phyloP scores from a whole-genome alignment of 129 eudicot species.

The Saussurea involucrata region DNA sequence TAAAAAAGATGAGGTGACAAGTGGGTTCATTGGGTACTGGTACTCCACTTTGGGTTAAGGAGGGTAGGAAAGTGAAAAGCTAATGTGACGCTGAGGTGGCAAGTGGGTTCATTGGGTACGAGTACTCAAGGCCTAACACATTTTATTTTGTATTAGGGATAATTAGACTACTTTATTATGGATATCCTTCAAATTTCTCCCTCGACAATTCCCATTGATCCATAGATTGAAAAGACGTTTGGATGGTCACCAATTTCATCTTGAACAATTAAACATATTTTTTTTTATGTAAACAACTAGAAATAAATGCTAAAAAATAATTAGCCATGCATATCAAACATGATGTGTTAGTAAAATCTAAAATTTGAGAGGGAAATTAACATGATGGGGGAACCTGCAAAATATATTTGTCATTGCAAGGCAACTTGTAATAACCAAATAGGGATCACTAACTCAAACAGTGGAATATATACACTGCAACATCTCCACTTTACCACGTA shows the following conservation, averaged over 20 bases:
- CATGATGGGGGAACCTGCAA: not conserved
- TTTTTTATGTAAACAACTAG: not conserved
- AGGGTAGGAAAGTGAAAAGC: no score
- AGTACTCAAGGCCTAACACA: no score
- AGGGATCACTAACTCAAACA: not conserved
- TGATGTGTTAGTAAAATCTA: not conserved
- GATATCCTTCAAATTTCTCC: no score
- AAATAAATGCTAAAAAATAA: not conserved
- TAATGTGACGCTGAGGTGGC: no score
- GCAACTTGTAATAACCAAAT: not conserved
- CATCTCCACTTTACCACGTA: conserved; percentile 2
- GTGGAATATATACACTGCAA: not conserved
- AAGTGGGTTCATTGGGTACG: no score
- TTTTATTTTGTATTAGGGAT: no score
- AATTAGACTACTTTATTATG: not conserved
- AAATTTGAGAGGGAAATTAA: not conserved
- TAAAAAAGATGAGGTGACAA: no score
- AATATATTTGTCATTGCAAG: not conserved
- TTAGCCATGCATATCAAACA: not conserved
- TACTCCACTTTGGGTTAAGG: no score
- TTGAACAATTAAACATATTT: not conserved
- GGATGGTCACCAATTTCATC: not conserved
- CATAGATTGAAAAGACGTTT: not conserved
- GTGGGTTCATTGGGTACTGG: no score
- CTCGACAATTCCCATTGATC: not conserved